A percentile compares a stretch with the other conserved stretches of the same genome.
Evolutionary conservation across 352 stramenopile genomes (phyloP).

Genomic region (Phytophthora rubi): DNA sequence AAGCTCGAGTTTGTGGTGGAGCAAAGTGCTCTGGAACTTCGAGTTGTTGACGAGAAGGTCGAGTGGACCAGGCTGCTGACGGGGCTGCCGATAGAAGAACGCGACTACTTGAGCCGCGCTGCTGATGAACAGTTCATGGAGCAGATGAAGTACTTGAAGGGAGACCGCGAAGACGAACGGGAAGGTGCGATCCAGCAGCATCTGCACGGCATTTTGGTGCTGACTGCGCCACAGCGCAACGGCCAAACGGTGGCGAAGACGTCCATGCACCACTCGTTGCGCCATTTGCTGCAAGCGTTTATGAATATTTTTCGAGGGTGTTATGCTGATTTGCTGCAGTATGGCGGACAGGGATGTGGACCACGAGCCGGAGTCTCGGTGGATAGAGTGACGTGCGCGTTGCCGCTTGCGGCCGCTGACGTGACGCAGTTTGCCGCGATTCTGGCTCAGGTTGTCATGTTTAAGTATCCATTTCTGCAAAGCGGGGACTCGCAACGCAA

Average conservation of each 20-base stretch:
- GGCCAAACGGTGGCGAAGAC: conserved; percentile 51
- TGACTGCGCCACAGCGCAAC: conserved; percentile 43
- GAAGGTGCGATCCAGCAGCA: conserved; percentile 46
- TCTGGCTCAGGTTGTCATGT: conserved; percentile 59
- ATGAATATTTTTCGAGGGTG: conserved; percentile 50
- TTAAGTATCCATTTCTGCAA: conserved; percentile 54
- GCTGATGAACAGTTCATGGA: conserved; percentile 67
- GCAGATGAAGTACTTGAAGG: conserved; percentile 67
- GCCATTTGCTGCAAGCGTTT: conserved; percentile 59
- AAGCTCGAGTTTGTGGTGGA: conserved; percentile 54
- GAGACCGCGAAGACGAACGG: conserved; percentile 37
- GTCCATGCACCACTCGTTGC: conserved; percentile 51
- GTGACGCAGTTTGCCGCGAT: conserved; percentile 60
- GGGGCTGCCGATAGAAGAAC: conserved; percentile 49
- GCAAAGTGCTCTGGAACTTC: conserved; percentile 38
- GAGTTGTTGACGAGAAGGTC: conserved; percentile 12
- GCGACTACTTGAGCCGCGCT: conserved; percentile 56
- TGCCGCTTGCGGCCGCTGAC: conserved; percentile 58
- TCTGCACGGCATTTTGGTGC: conserved; percentile 47
- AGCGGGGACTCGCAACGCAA: conserved; percentile 3
- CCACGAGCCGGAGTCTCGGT: conserved; percentile 5
- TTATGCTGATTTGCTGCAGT: conserved; percentile 43
- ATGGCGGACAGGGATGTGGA: conserved; percentile 19
- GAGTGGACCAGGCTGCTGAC: conserved; percentile 53
- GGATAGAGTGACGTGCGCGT: conserved; percentile 29